Base-by-base conservation (phyloP, 2,329 filamentous ascomycete species). In the Mycosphaerella arachidis region DNA sequence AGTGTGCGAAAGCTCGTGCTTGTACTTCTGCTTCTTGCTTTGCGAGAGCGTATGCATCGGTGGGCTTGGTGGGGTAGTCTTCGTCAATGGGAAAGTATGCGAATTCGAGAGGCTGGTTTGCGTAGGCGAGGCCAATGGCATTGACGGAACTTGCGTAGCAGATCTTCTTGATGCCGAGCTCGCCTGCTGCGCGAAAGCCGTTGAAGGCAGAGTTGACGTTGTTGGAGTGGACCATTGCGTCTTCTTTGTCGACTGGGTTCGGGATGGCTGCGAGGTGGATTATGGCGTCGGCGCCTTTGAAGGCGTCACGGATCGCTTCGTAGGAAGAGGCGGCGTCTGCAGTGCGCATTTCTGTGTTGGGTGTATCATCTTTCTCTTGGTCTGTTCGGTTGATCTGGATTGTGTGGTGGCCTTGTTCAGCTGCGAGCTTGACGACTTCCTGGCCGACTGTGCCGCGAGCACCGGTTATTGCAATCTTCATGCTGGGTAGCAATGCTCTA, bases 381-480 rank as follows among this genome's bases (percentile, higher is more conserved):
- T 74, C 69, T 55, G 69, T 60, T 7, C 71, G 64, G 57, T 76
- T 69, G 43, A 76, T 68, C 58, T 75, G 71, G 1, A 75, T 70
- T 3, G 70, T 75, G 13, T 66, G 37, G 61, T 75, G 70, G 48
- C 71, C 73, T 50, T 70, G 66, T 7, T 72, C 61, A 7, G 72
- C 67, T 56, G 68, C 72, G 7, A 70, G 57, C 62, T 72, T 70
- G 50, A 75, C 72, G 20, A 70, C 62, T 24, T 66, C 67, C 40
- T 64, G 60, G 50, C 71, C 71, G 53, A 73, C 71, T 27, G 65
- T 71, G 66, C 74, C 69, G 70, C 70, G 73, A 67, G 59, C 75
- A 61, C 71, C 70, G 55, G 72, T 78, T 69, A 70, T 78, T 61
- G 76, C 77, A 71, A 71, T 77, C 72, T 71, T 78, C 76, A 57